Evolutionary conservation across 768 basidiomycete species (phyloP).

Genomic region (Tricholoma terreum): DNA sequence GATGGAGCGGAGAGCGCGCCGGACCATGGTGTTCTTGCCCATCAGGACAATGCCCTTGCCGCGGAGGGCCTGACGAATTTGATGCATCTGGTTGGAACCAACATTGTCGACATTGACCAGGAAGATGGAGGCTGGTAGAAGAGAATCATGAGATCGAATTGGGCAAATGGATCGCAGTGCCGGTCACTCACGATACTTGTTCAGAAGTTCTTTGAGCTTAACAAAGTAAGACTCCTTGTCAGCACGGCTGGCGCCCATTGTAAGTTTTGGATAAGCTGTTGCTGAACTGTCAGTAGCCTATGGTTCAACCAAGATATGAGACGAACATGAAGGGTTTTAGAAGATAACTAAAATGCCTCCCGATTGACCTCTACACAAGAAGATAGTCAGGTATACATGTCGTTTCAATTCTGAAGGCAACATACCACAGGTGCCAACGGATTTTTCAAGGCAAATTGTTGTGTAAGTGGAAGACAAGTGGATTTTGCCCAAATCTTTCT

Average conservation of each 20-base stretch:
- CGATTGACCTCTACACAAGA: conserved; percentile 68
- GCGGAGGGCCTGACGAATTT: conserved; percentile 93
- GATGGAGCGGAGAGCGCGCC: conserved; percentile 92
- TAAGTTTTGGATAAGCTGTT: conserved; percentile 30
- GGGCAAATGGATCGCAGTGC: neutral
- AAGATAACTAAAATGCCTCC: conserved; percentile 67
- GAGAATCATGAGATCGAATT: conserved; percentile 3
- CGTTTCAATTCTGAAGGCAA: conserved; percentile 6
- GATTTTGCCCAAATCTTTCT: conserved; percentile 25
- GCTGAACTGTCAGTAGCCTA: neutral
- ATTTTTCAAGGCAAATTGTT: conserved; percentile 85
- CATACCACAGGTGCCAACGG: conserved; percentile 83
- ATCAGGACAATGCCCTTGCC: conserved; percentile 96
- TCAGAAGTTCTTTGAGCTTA: conserved; percentile 91
- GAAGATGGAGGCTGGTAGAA: conserved; percentile 87
- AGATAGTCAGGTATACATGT: neutral
- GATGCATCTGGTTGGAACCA: conserved; percentile 99
- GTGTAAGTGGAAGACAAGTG: conserved; percentile 23
- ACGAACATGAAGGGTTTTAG: conserved; percentile 14
- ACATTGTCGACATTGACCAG: conserved; percentile 99
- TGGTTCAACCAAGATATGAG: neutral
- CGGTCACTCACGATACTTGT: conserved; percentile 75
- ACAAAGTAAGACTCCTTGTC: conserved; percentile 90
- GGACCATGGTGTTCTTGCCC: conserved; percentile 99
- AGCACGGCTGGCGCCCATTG: conserved; percentile 90